These are phyloP conservation scores for Colletotrichum tropicicola DNA, from an alignment of 2,329 filamentous ascomycete genomes.

Conservation along the genomic window DNA sequence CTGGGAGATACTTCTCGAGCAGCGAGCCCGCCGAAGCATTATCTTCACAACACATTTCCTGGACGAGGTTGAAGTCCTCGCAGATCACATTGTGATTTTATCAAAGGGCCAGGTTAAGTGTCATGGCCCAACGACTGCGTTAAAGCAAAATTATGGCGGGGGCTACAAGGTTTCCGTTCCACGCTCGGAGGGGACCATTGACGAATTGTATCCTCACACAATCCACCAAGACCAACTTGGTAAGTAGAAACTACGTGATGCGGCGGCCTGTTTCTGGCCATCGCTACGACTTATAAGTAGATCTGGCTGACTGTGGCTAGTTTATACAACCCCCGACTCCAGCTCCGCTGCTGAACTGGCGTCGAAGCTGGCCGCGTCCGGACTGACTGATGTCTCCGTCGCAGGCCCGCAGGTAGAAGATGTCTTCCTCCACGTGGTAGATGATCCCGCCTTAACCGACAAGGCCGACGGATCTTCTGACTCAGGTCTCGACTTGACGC, in stretches of 20 bases:
- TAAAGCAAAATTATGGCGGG: conserved; percentile 67
- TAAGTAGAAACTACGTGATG: neutral
- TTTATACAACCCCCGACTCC: conserved; percentile 59
- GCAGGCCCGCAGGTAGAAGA: conserved; percentile 43
- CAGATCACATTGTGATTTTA: conserved; percentile 73
- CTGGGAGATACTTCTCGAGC: conserved; percentile 74
- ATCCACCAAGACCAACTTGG: neutral
- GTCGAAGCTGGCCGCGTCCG: conserved; percentile 58
- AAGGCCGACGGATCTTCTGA: neutral
- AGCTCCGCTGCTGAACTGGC: conserved; percentile 36
- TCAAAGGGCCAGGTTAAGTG: conserved; percentile 59
- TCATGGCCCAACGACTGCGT: conserved; percentile 57
- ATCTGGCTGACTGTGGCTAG: conserved; percentile 40
- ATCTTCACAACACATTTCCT: conserved; percentile 77
- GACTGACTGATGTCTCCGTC: conserved; percentile 45
- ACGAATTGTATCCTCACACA: neutral
- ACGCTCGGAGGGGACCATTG: neutral
- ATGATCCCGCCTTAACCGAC: conserved; percentile 21
- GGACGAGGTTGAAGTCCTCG: conserved; percentile 74
- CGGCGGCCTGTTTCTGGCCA: no score
- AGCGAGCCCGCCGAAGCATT: conserved; percentile 69
- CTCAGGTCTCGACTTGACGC: neutral
- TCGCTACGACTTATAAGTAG: no score
- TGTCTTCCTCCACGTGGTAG: conserved; percentile 41
- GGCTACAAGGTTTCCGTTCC: conserved; percentile 67